phyloP scores from a whole-genome alignment of 257 asterid genomes.

The Paraleonurus japonicus region DNA sequence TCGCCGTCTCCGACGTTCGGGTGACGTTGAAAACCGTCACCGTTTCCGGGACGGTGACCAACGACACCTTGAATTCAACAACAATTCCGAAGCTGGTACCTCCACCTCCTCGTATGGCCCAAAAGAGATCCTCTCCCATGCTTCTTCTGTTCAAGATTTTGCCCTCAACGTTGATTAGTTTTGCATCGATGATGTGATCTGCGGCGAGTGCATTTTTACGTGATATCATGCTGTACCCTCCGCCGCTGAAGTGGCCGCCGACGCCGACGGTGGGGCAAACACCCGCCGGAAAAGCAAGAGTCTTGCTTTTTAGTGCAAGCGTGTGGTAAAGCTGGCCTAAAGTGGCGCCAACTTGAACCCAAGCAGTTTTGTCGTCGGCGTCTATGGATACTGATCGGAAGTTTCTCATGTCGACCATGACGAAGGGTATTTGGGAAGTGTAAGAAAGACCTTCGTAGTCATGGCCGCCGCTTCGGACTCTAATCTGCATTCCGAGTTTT shows the following conservation, averaged over 20 bases:
- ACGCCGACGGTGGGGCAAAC: slow-evolving; percentile 45
- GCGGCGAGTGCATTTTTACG: slow-evolving; percentile 38
- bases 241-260: slow-evolving; percentile 54
- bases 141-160: neutral
- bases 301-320: slow-evolving; percentile 21
- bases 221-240: slow-evolving; percentile 44
- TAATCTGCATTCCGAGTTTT: neutral
- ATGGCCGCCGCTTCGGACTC: slow-evolving; percentile 10
- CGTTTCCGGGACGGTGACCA: slow-evolving; percentile 27
- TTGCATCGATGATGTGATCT: slow-evolving; percentile 45
- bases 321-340: slow-evolving; percentile 36
- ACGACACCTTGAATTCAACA: slow-evolving; percentile 27
- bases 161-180: slow-evolving; percentile 10
- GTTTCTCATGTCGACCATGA: slow-evolving; percentile 19
- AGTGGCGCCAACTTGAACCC: slow-evolving; percentile 42
- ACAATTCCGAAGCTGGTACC: slow-evolving; percentile 40
- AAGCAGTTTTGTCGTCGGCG: slow-evolving; percentile 29
- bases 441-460: slow-evolving; percentile 2
- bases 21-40: slow-evolving; percentile 36
- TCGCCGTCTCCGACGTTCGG: slow-evolving; percentile 37
- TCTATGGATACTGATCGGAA: slow-evolving; percentile 26
- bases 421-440: slow-evolving; percentile 8
- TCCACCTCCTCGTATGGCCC: slow-evolving; percentile 53
- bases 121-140: slow-evolving; percentile 31
- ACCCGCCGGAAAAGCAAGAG: slow-evolving; percentile 41